Conservation (phyloP, 1,284 basidiomycete genomes). For the Anthracocystis setariae region DNA sequence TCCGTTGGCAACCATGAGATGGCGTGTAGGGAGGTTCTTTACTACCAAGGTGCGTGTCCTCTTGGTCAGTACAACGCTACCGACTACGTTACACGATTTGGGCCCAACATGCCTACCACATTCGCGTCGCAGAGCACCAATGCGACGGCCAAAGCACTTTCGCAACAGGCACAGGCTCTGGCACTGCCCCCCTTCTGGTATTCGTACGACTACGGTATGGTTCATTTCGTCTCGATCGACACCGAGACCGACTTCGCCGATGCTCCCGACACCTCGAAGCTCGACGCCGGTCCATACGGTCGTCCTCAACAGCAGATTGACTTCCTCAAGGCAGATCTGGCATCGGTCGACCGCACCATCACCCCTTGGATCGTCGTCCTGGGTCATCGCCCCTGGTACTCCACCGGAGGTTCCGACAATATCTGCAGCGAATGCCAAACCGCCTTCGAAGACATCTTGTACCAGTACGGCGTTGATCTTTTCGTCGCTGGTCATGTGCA, state of each 20-base stretch:
- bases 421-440: slow-evolving; percentile 63
- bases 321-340: slow-evolving; percentile 65
- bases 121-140: slow-evolving; percentile 24
- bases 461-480: slow-evolving; percentile 67
- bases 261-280: slow-evolving; percentile 47
- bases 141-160: slow-evolving; percentile 10
- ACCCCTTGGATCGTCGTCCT: slow-evolving; percentile 69
- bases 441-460: slow-evolving; percentile 67
- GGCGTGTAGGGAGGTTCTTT: slow-evolving; percentile 24
- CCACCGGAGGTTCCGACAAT: slow-evolving; percentile 41
- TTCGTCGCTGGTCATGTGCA: slow-evolving; percentile 68
- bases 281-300: slow-evolving; percentile 33
- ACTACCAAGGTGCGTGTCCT: slow-evolving; percentile 36
- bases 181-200: slow-evolving; percentile 50
- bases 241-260: slow-evolving; percentile 56
- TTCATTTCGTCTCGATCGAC: slow-evolving; percentile 53
- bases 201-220: slow-evolving; percentile 53
- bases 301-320: slow-evolving; percentile 38
- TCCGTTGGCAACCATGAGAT: slow-evolving; percentile 58
- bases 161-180: slow-evolving; percentile 11
- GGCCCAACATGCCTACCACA: slow-evolving; percentile 44
- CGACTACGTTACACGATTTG: slow-evolving; percentile 39
- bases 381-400: slow-evolving; percentile 65
- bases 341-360: slow-evolving; percentile 65
- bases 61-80: slow-evolving; percentile 55